Percentiles rank a stretch among this genome's conserved stretches.
Conservation (phyloP, 2,329 filamentous ascomycete species). For the Fusarium transvaalense region DNA sequence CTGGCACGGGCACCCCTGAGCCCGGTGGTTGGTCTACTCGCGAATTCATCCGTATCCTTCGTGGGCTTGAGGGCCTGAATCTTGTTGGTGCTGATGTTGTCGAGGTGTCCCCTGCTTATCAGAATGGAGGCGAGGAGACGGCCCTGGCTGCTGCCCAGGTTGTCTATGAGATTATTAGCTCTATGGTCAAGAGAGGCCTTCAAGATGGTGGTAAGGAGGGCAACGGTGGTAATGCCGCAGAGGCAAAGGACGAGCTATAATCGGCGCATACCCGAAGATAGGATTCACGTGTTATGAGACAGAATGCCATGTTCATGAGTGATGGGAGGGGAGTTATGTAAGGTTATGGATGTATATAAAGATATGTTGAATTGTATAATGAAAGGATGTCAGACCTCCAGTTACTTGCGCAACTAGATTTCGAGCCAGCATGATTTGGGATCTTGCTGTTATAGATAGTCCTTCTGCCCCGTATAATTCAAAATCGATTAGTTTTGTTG, state of each 20-base stretch:
- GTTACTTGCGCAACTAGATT: neutral
- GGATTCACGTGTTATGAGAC: neutral
- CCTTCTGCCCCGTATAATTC: neutral
- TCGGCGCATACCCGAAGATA: neutral
- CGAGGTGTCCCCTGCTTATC: slow-evolving; percentile 85
- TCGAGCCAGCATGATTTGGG: neutral
- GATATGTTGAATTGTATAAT: neutral
- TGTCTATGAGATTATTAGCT: slow-evolving; percentile 86
- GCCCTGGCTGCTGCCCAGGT: slow-evolving; percentile 87
- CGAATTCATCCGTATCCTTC: slow-evolving; percentile 85
- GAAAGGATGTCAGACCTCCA: neutral
- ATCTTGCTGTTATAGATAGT: neutral
- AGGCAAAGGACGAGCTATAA: slow-evolving; percentile 55
- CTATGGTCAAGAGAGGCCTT: slow-evolving; percentile 71
- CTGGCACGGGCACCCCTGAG: slow-evolving; percentile 89
- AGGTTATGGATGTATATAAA: neutral
- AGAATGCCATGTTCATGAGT: slow-evolving; percentile 14
- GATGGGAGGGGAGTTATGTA: slow-evolving; percentile 5
- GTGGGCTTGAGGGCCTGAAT: slow-evolving; percentile 85
- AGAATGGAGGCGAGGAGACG: slow-evolving; percentile 83
- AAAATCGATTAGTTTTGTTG: neutral
- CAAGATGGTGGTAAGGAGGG: slow-evolving; percentile 54
- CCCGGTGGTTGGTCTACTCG: slow-evolving; percentile 92
- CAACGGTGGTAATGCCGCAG: slow-evolving; percentile 37
- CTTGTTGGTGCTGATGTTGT: slow-evolving; percentile 91